Conservation (phyloP, 805 yeast genomes). For the Suhomyces vadensis region DNA sequence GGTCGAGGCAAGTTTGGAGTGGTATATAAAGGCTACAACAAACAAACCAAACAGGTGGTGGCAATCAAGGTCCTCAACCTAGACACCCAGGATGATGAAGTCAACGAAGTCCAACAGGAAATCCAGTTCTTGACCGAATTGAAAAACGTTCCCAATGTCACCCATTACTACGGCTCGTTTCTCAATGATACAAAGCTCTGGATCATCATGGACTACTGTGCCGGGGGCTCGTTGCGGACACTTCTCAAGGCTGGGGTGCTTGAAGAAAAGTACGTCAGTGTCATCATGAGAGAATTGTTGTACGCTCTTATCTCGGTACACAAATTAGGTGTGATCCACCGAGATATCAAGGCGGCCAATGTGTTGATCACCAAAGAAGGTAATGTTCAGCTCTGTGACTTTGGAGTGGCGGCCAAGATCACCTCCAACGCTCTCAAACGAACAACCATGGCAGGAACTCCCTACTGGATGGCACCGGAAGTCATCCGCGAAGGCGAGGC, state of each 20-base stretch:
- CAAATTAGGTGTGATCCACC: conserved; percentile 85
- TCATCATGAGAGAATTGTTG: conserved; percentile 81
- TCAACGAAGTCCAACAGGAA: conserved; percentile 91
- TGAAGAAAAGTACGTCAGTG: conserved; percentile 80
- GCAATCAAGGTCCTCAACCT: conserved; percentile 92
- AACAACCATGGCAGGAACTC: conserved; percentile 94
- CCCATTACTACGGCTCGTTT: conserved; percentile 88
- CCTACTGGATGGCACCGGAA: conserved; percentile 99
- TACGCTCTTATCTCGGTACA: conserved; percentile 81
- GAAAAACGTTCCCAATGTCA: conserved; percentile 85
- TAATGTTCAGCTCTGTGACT: conserved; percentile 87
- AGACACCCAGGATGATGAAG: conserved; percentile 93
- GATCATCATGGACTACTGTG: conserved; percentile 97
- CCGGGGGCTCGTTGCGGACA: conserved; percentile 93
- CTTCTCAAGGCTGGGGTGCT: conserved; percentile 81
- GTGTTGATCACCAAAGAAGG: conserved; percentile 89
- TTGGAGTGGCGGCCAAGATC: conserved; percentile 96
- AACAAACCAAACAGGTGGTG: conserved; percentile 70
- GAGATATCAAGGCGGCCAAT: conserved; percentile 97
- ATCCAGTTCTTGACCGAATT: conserved; percentile 81
- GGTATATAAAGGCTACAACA: conserved; percentile 82
- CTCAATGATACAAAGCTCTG: conserved; percentile 88
- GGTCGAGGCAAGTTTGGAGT: conserved; percentile 98
- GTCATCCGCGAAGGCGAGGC: conserved; percentile 89
- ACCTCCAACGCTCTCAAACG: conserved; percentile 74